Evolutionary conservation across 1,139 yeast species (phyloP), one percentile per base, ranked within the genome.

Genomic region (Candida dubliniensis): DNA sequence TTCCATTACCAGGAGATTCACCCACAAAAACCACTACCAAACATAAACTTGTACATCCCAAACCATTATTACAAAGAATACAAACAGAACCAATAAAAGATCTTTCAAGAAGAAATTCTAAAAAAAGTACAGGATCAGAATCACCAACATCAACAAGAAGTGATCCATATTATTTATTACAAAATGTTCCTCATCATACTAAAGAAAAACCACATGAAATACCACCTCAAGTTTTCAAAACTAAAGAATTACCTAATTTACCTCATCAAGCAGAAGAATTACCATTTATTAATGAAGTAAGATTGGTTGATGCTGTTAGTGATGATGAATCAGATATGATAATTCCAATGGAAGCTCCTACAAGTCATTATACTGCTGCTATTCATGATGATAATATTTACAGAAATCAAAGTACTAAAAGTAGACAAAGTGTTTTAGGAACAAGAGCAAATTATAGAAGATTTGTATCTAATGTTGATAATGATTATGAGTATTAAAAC

Each of bases 211-310:
- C 10, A 4, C 33, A 40, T 10, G 42, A 30, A 23, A 26, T 14
- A 12, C 36, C 40, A 23, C 40, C 39, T 31, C 34, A 36, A 10
- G n/a, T 34, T 18, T 37, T 29, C 11, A 34, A 38, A 36, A 7
- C n/a, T 12, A 47, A 47, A 32, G 40, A 45, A 14, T 41, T 51
- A 25, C 55, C 55, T 3, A 33, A 32, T n/a, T 48, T 54, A 12
- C 55, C 58, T 14, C 54, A 57, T 2, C 47, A 47, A 25, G 40
- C 44, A 15, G 69, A 66, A 29, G 76, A 70, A 31, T 59, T 71
- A 42, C 76, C 76, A 6, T 65, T 71, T 37, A 66, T 68, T 27
- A 68, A 70, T 51, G 72, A 69, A 50, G 67, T 71, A 27, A 64
- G 59, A 47, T 57, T 70, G 39, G 49, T 54, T 23, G 51, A 54